Base-by-base conservation (phyloP, 148 eudicot species). In the Dianthus caryophyllus region DNA sequence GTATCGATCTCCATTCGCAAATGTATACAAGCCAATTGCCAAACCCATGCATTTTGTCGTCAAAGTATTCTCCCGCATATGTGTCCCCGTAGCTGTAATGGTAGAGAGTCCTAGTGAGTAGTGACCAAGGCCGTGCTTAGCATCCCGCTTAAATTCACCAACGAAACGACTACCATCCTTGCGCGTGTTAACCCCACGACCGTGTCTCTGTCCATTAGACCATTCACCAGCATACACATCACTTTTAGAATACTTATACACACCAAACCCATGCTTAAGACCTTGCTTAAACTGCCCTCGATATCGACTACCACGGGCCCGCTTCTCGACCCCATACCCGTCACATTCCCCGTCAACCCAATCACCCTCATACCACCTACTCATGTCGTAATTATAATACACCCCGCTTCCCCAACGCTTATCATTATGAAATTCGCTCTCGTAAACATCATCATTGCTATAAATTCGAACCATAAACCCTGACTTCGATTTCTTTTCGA, bases 61-160 rank as follows among this genome's bases (percentile, higher is more conserved):
- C 91, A 72, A 92, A 92, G 78, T 92, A 92, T 73, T 92, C 97
- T 71, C 97, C 97, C 60, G 97, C 90, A 78, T 89, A 92, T 33
- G 78, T 72, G 58, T 92, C 97, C 59, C 93, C 97, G 66, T 91
- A 88, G 76, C 97, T 91, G 76, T 58, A 7, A 59, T 17, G 24
- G 24, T 29, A 27, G 10, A 4, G 30, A 26, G 26, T 56, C 36
- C 38, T 14, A 14, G 61, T 29, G 16, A 56, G 71, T 91, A 91
- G 68, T 87, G 96, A 43, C 97, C 97, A 74, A 91, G 87, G 16
- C 97, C 97, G 77, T 91, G 97, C 85, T 91, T 91, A 71, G 88
- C 93, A 36, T 96, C 97, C 96, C 96, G 84, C 78, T 91, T 91
- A 79, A 88, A 91, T 61, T 91, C 97, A n/a, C 97, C 97, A 55